Base-by-base conservation (phyloP, 192 early-diverging fungal species). In the Cladochytrium replicatum region DNA sequence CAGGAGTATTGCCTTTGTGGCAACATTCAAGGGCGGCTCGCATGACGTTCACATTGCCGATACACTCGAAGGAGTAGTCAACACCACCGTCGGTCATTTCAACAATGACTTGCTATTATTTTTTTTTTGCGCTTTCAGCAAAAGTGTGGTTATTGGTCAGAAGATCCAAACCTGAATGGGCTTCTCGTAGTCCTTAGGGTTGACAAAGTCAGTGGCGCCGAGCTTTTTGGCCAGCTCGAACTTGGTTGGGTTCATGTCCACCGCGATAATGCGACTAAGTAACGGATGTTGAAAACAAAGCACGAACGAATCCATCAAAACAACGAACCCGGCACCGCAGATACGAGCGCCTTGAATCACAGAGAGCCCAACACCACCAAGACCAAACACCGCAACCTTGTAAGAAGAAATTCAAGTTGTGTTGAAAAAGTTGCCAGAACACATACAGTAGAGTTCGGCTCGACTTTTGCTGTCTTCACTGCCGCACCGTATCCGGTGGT, bases 401-500 rank as follows among this genome's bases (percentile, higher is more conserved):
- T 37, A 11, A 37, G 17, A 37, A 44, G 34, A 44, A 13, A 37
- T n/a, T n/a, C n/a, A n/a, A n/a, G n/a, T n/a, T n/a, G n/a, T n/a
- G n/a, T 44, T 13, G 34, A 27, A 44, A 27, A 44, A 44, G 32
- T 11, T 27, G 13, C n/a, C n/a, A n/a, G n/a, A n/a, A n/a, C n/a
- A 44, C 11, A 44, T 11, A 11, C 67, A 19, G 48, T 71, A 23
- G 55, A 32, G 30, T 84, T 87, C 32, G 78, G 66, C 29, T 83
- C 82, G 6, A 94, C 86, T 66, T 93, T 89, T 41, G 90, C 94
- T 4, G 94, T 93, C 57, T 86, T 86, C 34, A 87, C 80, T 41
- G 86, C 92, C 25, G 94, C 94, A 26, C 94, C 94, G 66, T 87
- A 98, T 24, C 91, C 94, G 17, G 94, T 98, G 19, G 94, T 93